These are phyloP conservation scores for Camillea tinctor DNA, from an alignment of 2,329 filamentous ascomycete genomes.

Conservation along the genomic window DNA sequence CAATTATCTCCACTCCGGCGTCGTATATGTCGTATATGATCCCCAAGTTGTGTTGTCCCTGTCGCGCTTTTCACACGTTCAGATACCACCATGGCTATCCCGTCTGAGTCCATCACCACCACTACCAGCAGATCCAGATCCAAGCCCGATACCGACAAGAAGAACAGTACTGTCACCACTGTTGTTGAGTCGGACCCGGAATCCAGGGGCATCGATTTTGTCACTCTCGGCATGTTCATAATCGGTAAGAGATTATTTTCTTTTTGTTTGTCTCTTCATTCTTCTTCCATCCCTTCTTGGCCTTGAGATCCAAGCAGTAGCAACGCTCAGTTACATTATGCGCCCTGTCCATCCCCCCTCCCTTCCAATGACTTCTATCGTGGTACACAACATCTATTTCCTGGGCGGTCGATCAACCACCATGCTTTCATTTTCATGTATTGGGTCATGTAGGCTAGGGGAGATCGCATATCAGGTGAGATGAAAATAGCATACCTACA, in stretches of 20 bases:
- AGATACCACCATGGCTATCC: not conserved
- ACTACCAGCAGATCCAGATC: not conserved
- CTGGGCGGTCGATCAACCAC: no score
- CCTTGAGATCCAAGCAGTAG: not conserved
- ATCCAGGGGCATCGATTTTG: slow-evolving; percentile 58
- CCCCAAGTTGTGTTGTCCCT: not conserved
- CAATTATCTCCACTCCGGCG: not conserved
- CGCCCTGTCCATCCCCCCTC: not conserved
- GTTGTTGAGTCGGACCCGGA: slow-evolving; percentile 17
- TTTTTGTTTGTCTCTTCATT: slow-evolving; percentile 3
- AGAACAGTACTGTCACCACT: not conserved
- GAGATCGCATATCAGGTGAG: not conserved
- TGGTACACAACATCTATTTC: no score
- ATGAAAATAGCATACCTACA: not conserved
- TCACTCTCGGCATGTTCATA: slow-evolving; percentile 72
- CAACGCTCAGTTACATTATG: not conserved
- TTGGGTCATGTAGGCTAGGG: not conserved
- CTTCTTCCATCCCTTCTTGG: not conserved
- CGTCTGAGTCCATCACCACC: not conserved
- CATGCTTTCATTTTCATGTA: not conserved
- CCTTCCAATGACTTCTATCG: no score
- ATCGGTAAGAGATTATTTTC: slow-evolving; percentile 51
- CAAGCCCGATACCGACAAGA: not conserved
- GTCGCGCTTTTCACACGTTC: not conserved
- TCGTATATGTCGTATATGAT: not conserved